A percentile compares a stretch with the other conserved stretches of the same genome.
phyloP scores from a whole-genome alignment of 352 stramenopile species.

The Globisporangium cylindrosporum region DNA sequence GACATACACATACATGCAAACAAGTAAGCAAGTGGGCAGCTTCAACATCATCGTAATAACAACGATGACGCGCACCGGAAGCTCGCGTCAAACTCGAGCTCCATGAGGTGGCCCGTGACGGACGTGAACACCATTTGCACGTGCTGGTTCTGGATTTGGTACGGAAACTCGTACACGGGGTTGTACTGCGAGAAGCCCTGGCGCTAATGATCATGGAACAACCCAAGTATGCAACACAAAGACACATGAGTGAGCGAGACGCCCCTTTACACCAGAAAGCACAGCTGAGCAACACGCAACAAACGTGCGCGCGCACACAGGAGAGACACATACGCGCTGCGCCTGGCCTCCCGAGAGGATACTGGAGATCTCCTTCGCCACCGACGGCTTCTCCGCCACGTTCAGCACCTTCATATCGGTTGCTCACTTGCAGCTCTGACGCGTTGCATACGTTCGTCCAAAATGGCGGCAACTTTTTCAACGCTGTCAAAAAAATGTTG shows the following conservation, averaged over 20 bases:
- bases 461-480: conserved; percentile 16
- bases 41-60: not conserved
- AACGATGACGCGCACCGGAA: conserved; percentile 39
- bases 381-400: conserved; percentile 99
- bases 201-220: conserved; percentile 30
- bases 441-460: conserved; percentile 3
- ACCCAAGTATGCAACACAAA: not conserved
- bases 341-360: conserved; percentile 86
- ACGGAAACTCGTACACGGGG: conserved; percentile 90
- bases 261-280: not conserved
- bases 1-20: conserved; percentile 35
- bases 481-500: not conserved
- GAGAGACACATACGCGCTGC: conserved; percentile 45
- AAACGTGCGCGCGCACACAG: not conserved
- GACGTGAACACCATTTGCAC: conserved; percentile 95
- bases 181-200: conserved; percentile 86
- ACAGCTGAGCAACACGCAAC: conserved; percentile 2
- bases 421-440: conserved; percentile 7
- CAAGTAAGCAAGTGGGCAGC: not conserved
- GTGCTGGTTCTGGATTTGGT: conserved; percentile 75
- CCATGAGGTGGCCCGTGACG: conserved; percentile 97
- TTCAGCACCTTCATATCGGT: conserved; percentile 89
- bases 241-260: not conserved
- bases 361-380: conserved; percentile 96
- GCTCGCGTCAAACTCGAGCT: conserved; percentile 92